Base-by-base conservation (phyloP, 441 rosid genomes). In the Manihot esculenta region DNA sequence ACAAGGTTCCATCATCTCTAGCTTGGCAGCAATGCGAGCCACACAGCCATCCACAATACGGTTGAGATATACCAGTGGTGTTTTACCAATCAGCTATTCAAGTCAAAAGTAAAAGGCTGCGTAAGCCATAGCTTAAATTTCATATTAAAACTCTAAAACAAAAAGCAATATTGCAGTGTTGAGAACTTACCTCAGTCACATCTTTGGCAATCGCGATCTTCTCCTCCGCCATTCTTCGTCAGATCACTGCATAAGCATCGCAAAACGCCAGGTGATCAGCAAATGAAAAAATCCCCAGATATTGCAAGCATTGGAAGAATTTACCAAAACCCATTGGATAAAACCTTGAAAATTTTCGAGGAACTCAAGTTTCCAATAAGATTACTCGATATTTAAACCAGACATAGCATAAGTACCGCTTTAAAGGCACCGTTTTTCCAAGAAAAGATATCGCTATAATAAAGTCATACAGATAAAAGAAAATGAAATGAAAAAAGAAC, bases 61-160 rank as follows among this genome's bases (percentile, higher is more conserved):
- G 74, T 88, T 88, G 72, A 88, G 90, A 80, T 82, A 88, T 33
- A 88, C 90, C 82, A 88, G 57, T 17, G 90, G 93, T 6, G 93
- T 88, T 45, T 84, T 86, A 62, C 85, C 84, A n/a, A 81, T 38
- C 66, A 83, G 53, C 84, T 82, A 54, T 30, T 30, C 47, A 58
- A 69, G 66, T 57, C 48, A 65, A 73, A 74, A 21, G 54, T n/a
- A 62, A 50, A 15, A 13, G 41, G 58, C 35, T 20, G 7, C 23
- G 47, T 56, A 55, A 20, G 66, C 47, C 63, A 67, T 47, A 41
- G 15, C 20, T 62, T 13, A 47, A 30, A 71, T 30, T 13, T 51
- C 18, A 58, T 48, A 51, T 38, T 21, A 56, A 27, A 77, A 30
- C 33, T 27, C 58, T 24, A 30, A 18, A 7, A 33, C 2, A 61